Evolutionary conservation across 257 asterid species (phyloP), one percentile per base, ranked within the genome.

Genomic region (Craterostigma plantagineum): DNA sequence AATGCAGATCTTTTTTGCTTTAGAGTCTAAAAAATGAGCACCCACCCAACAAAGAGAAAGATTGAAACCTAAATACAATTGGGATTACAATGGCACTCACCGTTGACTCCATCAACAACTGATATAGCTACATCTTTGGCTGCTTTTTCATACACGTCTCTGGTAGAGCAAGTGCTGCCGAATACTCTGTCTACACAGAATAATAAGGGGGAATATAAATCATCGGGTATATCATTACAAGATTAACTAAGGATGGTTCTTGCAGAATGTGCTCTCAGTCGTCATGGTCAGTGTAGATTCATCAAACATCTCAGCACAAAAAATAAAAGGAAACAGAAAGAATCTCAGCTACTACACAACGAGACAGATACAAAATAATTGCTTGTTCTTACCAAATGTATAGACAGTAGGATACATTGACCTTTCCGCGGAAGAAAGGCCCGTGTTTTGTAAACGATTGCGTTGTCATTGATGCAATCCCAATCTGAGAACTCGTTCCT

Each of bases 101-200:
- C 73, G 54, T 87, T 79, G 18, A 87, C 63, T 44, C 98, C 98
- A 57, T 58, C 63, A 35, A 82, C 77, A 5, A 70, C 98, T 1
- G 95, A 82, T 51, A 68, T 60, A 39, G 81, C 93, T 43, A 77
- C 81, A 35, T 76, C 75, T 72, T 65, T 79, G 11, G 84, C 92
- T 61, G 90, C 92, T 57, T 82, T 66, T 56, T 82, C 91, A 56
- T 82, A 87, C n/a, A 82, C 95, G 55, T 64, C 75, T 62, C 73
- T 72, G 11, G 93, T 87, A 15, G 86, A 58, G 73, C 79, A 67
- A 53, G 68, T 77, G 38, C 62, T 44, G 46, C 78, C 56, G 62
- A 82, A 87, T 46, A 82, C 83, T 46, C 90, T 79, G 69, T 87
- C 98, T 82, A 11, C 39, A 38, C 37, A 18, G 7, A 1, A 14